phyloP scores from a whole-genome alignment of 116 monocot genomes.

The Zostera marina region DNA sequence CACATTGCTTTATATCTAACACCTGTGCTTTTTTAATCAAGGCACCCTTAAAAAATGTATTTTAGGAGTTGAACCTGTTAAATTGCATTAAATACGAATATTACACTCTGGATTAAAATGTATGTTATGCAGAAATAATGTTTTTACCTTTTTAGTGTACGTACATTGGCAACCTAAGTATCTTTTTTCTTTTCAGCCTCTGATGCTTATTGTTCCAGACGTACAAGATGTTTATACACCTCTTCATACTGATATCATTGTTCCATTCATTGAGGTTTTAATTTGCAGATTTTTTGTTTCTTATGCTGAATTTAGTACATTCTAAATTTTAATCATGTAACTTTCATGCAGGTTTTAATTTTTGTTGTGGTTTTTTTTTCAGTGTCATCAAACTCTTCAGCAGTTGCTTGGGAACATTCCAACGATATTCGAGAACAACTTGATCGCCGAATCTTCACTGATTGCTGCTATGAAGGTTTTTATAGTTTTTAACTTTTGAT shows the following conservation, averaged over 20 bases:
- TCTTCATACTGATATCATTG: conserved; percentile 72
- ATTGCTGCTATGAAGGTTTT: conserved; percentile 83
- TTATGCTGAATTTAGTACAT: no score
- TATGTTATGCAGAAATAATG: no score
- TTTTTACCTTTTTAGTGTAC: no score
- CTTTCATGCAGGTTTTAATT: no score
- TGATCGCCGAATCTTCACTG: conserved; percentile 83
- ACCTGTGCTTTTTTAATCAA: no score
- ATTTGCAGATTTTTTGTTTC: neutral
- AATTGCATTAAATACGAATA: no score
- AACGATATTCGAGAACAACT: conserved; percentile 73
- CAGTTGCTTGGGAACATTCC: conserved; percentile 87
- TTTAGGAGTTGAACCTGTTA: no score
- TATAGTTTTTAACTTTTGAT: neutral
- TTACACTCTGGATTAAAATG: no score
- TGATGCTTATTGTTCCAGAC: conserved; percentile 97
- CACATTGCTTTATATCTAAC: no score
- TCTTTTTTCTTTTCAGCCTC: conserved; percentile 39
- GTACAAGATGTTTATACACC: conserved; percentile 97
- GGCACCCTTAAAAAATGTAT: no score
- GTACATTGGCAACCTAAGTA: neutral
- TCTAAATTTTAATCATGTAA: no score
- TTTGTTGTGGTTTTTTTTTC: conserved; percentile 1
- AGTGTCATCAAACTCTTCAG: conserved; percentile 85
- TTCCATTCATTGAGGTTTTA: conserved; percentile 75